Evolutionary conservation across 371 early-diverging fungal genomes (phyloP), one percentile per base, ranked within the genome.

Genomic region (Basidiobolus meristosporus): DNA sequence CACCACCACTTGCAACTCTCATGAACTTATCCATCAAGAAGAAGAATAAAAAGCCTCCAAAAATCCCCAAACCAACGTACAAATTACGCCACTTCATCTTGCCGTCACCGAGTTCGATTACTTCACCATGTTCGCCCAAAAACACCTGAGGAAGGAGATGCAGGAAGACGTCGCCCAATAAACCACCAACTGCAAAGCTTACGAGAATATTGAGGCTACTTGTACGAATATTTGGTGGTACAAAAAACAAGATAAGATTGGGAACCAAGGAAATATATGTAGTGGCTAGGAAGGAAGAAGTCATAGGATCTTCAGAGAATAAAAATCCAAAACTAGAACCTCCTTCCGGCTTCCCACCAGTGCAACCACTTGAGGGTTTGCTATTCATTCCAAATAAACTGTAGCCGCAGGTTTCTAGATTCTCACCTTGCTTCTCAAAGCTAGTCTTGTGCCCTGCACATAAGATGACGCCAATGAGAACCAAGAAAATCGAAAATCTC

Each of bases 201-300:
- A 86, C 87, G 45, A 86, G 57, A 1, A 71, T 59, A 46, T 82
- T 77, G 33, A 85, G 62, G 14, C 70, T 61, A 29, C 64, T 62
- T 29, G 70, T 70, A 23, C 77, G 57, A 49, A 83, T 82, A 46
- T 80, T 65, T 38, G 80, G 70, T 19, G 86, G 86, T 7, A 83
- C 80, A 46, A 82, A 80, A 37, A 81, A 75, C 7, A 85, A 61
- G 3, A 85, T 54, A 35, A 83, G 50, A 51, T 83, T 85, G 33
- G 86, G 86, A 41, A 83, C 73, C 44, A 83, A 53, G 23, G 84
- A 83, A 43, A 85, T 83, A 51, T 85, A 85, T 31, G 77, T 65
- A 2, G 86, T 83, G 7, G 78, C 83, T 29, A 83, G 52, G 12
- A 85, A 57, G 9, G 86, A 71, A 45, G 80, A 72, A 32, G 67